Percentiles rank a stretch among this genome's conserved stretches.
Conservation (phyloP, 148 eudicot species). For the Fagopyrum homotropicum region DNA sequence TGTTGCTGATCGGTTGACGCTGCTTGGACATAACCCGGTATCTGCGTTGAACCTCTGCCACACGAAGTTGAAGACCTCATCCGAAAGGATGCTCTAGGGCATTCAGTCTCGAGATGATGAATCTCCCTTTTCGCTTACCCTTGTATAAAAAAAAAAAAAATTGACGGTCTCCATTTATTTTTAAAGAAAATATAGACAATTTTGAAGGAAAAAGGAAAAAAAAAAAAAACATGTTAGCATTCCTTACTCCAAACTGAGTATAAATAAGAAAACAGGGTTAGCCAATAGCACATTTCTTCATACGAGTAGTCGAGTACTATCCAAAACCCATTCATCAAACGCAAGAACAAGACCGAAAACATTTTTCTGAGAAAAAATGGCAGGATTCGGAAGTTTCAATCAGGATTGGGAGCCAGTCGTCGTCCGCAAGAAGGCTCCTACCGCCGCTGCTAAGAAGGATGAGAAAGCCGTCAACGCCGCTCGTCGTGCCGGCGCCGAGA, state of each 20-base stretch:
- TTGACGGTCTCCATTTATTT: no score
- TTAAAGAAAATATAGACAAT: no score
- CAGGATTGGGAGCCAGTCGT: slow-evolving; percentile 99
- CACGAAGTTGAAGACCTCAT: no score
- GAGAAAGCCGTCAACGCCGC: slow-evolving; percentile 99
- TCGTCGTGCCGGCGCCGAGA: slow-evolving; percentile 98
- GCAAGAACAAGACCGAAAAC: neutral
- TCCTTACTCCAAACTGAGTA: neutral
- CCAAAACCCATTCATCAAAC: neutral
- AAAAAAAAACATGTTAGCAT: no score
- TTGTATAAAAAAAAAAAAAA: no score
- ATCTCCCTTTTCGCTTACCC: no score
- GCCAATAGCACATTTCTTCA: neutral
- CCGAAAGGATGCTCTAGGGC: no score
- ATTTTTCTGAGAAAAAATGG: slow-evolving; percentile 21
- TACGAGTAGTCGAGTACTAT: neutral
- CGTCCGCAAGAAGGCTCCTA: slow-evolving; percentile 89
- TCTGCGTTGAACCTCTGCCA: no score
- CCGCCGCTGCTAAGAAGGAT: slow-evolving; percentile 87
- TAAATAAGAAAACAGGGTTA: slow-evolving; percentile 4
- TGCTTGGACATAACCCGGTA: no score
- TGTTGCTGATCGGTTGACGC: no score
- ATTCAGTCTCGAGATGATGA: no score
- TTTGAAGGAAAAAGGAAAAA: neutral
- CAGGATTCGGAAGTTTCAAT: slow-evolving; percentile 49